Base-by-base conservation (phyloP, 1,284 basidiomycete species). In the Moniliella sp. region DNA sequence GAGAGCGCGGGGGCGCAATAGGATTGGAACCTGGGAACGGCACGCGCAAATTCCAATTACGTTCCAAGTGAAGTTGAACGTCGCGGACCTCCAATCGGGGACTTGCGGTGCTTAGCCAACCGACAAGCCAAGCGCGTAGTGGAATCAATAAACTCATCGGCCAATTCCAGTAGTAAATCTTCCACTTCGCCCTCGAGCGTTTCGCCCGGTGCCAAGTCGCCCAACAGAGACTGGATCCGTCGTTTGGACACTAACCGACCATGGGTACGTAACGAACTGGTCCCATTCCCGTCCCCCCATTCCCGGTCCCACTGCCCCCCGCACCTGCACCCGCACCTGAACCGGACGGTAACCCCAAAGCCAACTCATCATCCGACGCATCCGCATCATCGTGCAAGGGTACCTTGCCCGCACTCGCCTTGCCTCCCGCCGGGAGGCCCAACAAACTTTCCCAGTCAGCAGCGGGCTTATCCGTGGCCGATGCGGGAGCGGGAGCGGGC, bases 111-210 rank as follows among this genome's bases (percentile, higher is more conserved):
- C 59, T 84, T 88, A 2, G 91, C 86, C 0, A 99, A 67, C 25
- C 77, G 73, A 60, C 86, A 93, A 0, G 76, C 72, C 54, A 91
- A 81, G 52, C 84, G 78, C 0, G 82, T 80, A 13, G 93, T 78
- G 5, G 81, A 81, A 58, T 99, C 88, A 46, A 91, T 78, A 57
- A 94, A 93, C 60, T 97, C 91, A 61, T 97, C 88, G 5, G 83
- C 82, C 25, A 94, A 70, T 40, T 81, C 76, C 2, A 97, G 66
- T 3, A 97, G 65, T 55, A 88, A 82, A 51, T 88, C 83, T 66
- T 58, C 60, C 5, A 63, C 63, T 11, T 61, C 61, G 15, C 58
- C 61, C 15, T 53, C 52, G 17, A 64, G 39, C 31, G 48, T 76
- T 28, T 93, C 76, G 47, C 78, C 78, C 14, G 78, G 76, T 59